Evolutionary conservation across 495 filamentous ascomycete genomes (phyloP).

Genomic region (Sabuloglossum arenarium): DNA sequence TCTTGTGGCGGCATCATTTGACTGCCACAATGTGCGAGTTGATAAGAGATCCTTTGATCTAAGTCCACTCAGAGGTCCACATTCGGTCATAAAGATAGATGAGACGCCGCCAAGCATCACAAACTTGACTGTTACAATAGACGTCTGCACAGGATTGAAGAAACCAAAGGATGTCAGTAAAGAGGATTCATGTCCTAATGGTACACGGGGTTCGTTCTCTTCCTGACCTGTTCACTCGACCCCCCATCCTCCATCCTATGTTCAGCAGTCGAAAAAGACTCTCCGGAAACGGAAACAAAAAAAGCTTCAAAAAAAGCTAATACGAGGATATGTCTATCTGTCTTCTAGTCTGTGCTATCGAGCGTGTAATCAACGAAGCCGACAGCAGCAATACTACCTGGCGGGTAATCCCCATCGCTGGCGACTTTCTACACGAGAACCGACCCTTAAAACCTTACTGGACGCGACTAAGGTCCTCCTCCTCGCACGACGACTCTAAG

Average conservation of each 20-base stretch:
- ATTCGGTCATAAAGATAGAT: conserved; percentile 33
- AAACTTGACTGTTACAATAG: conserved; percentile 78
- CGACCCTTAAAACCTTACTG: conserved; percentile 35
- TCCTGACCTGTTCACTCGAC: conserved; percentile 15
- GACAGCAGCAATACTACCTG: conserved; percentile 23
- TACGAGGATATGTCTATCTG: conserved; percentile 3
- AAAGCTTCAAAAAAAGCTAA: background rate
- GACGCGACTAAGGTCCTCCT: conserved; percentile 36
- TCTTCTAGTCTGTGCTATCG: conserved; percentile 56
- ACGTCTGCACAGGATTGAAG: conserved; percentile 51
- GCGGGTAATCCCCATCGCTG: conserved; percentile 50
- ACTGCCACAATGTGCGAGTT: conserved; percentile 40
- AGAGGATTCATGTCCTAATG: conserved; percentile 35
- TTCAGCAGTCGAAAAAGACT: too few species aligned
- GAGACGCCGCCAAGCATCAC: conserved; percentile 19
- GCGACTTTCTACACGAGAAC: conserved; percentile 34
- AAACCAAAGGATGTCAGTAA: conserved; percentile 24
- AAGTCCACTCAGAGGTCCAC: conserved; percentile 44
- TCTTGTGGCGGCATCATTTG: conserved; percentile 16
- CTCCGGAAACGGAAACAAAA: too few species aligned
- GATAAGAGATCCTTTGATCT: conserved; percentile 44
- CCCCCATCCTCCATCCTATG: conserved; percentile 2
- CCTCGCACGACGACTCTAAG: conserved; percentile 32
- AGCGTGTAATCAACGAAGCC: conserved; percentile 24
- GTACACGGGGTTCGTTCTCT: conserved; percentile 33